Percentiles rank a stretch among this genome's conserved stretches.
These are phyloP conservation scores for Aegilops sharonensis DNA, from an alignment of 176 grass and related monocot species.

Conservation along the genomic window DNA sequence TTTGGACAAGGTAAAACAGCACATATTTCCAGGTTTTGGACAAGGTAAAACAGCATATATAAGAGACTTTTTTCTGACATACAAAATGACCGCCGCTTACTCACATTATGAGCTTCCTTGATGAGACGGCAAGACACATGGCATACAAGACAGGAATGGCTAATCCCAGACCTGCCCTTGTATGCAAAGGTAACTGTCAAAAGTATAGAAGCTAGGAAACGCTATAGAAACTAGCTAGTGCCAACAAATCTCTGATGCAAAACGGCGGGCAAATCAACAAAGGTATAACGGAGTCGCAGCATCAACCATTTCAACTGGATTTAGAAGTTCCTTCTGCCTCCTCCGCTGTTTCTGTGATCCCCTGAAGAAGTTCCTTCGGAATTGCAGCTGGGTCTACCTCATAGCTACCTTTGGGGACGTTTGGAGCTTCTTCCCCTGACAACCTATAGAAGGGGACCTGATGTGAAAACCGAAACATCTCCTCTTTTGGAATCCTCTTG, in stretches of 20 bases:
- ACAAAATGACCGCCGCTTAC: background rate
- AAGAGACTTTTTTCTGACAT: background rate
- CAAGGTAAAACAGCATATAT: too few relatives aligned
- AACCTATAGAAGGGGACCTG: conserved; percentile 63
- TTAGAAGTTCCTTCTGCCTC: conserved; percentile 19
- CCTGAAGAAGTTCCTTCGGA: conserved; percentile 60
- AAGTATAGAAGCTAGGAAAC: conserved; percentile 22
- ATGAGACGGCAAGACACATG: background rate
- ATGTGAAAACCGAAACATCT: conserved; percentile 74
- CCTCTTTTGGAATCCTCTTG: conserved; percentile 53
- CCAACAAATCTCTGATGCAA: conserved; percentile 18
- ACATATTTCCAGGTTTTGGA: too few relatives aligned
- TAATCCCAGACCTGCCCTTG: conserved; percentile 17
- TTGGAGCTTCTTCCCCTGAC: conserved; percentile 54
- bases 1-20: too few relatives aligned
- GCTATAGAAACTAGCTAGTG: conserved; percentile 22
- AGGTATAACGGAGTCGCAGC: background rate
- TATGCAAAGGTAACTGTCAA: conserved; percentile 36
- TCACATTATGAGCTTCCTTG: background rate
- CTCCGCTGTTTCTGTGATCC: conserved; percentile 13
- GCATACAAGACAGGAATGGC: conserved; percentile 10
- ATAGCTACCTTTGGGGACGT: conserved; percentile 61
- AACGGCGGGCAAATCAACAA: conserved; percentile 25
- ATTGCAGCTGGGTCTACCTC: conserved; percentile 30
- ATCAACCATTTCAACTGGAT: conserved; percentile 23